Base-by-base conservation (phyloP, 495 filamentous ascomycete genomes). In the Penicillium fimorum region DNA sequence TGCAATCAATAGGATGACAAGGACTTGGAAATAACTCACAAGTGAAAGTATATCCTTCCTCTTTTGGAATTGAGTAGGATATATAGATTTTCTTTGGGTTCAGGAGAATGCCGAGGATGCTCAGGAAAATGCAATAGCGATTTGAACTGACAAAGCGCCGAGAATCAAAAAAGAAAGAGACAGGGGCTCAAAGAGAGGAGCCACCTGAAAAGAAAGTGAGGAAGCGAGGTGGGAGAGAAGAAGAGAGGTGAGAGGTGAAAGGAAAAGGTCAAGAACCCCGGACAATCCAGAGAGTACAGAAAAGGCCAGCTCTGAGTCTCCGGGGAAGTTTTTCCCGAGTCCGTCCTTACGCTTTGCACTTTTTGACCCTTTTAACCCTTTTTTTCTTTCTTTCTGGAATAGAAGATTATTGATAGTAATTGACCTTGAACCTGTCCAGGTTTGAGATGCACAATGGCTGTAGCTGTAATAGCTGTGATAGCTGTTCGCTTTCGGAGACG, bases 281-380 rank as follows among this genome's bases (percentile, higher is more conserved):
- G 66, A 69, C 50, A 41, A 49, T 38, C 47, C 47, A 32, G 20
- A 47, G 24, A 68, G 61, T 63, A 68, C 65, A 68, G 62, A 65
- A 63, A 63, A 70, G 65, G 67, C 62, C 67, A 70, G 62, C 58
- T 65, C 64, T 27, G 64, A 66, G 59, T 53, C 57, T 68, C 66
- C 63, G 66, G 66, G 66, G 63, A 45, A 49, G 60, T 62, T 69
- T 69, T 69, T 63, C 67, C 66, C 66, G 66, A 56, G 51, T 18
- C 63, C 66, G 50, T 20, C 8, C 10, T 25, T 51, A 51, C 33
- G 15, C 13, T 25, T 49, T 10, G 9, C 41, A 13, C 33, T 51
- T 38, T 33, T 33, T 11, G 5, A 37, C 24, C 18, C 24, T 4
- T 30, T 18, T 30, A 6, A 32, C 12, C n/a, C 18, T 25, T 12